These are phyloP conservation scores for Cyberlindnera mrakii DNA, from an alignment of 805 yeast genomes.

Conservation along the genomic window DNA sequence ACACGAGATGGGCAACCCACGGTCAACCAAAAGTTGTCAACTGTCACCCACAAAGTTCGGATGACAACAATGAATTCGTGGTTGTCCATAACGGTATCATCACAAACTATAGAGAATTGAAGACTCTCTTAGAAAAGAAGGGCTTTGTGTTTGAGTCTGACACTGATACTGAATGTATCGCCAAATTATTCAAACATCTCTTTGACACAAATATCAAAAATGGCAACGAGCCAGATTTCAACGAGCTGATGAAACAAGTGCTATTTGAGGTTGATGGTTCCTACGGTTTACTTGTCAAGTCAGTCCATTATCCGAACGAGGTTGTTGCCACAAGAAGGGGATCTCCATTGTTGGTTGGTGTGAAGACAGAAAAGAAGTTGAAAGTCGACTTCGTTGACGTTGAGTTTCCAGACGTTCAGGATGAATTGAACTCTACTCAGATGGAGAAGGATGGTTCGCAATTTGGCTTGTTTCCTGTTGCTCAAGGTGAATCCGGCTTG, in stretches of 20 bases:
- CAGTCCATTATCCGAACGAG: constrained; percentile 91
- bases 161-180: constrained; percentile 97
- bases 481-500: constrained; percentile 48
- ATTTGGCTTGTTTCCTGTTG: constrained; percentile 44
- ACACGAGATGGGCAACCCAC: constrained; percentile 99
- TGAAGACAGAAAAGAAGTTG: constrained; percentile 88
- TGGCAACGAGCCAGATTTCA: constrained; percentile 79
- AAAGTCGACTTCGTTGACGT: constrained; percentile 98
- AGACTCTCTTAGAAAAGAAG: constrained; percentile 70
- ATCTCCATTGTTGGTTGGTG: constrained; percentile 95
- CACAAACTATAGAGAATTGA: constrained; percentile 89
- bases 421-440: constrained; percentile 18
- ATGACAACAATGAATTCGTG: constrained; percentile 72
- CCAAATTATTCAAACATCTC: constrained; percentile 86
- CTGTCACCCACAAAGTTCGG: constrained; percentile 97
- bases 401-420: constrained; percentile 66
- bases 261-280: constrained; percentile 94
- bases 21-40: constrained; percentile 83
- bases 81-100: constrained; percentile 98
- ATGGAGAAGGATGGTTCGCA: constrained; percentile 20
- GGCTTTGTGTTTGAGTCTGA: constrained; percentile 85
- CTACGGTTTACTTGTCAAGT: constrained; percentile 90
- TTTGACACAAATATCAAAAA: constrained; percentile 71
- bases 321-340: constrained; percentile 97
- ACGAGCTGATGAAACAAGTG: constrained; percentile 88